Conservation (phyloP, 75 land plant species). For the Chamaecyparis obtusa region DNA sequence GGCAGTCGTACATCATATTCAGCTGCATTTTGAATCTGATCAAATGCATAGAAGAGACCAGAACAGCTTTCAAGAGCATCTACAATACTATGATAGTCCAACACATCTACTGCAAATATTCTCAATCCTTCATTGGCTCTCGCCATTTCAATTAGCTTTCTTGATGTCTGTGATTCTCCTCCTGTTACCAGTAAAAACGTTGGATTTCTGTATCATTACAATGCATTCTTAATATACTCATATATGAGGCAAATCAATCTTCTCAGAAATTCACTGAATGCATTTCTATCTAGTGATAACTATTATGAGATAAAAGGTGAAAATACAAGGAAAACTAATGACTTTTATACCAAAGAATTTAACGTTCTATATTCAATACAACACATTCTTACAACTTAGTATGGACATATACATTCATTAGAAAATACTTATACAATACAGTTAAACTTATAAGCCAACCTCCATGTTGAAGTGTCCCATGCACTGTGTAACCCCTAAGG, state of each 20-base stretch:
- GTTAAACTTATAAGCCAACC: not conserved
- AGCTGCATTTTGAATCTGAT: conserved; percentile 12
- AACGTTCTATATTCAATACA: not conserved
- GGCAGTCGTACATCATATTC: conserved; percentile 28
- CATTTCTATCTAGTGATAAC: too few relatives aligned
- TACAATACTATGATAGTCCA: conserved; percentile 65
- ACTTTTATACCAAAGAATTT: too few relatives aligned
- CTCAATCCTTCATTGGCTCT: conserved; percentile 29
- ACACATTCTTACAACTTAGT: not conserved
- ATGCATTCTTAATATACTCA: too few relatives aligned
- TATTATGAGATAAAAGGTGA: too few relatives aligned
- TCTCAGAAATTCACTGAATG: too few relatives aligned
- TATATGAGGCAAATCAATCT: too few relatives aligned
- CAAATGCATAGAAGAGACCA: conserved; percentile 50
- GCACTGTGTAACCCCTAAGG: conserved; percentile 39
- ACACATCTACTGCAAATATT: conserved; percentile 44
- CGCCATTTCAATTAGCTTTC: conserved; percentile 24
- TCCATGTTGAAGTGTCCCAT: conserved; percentile 33
- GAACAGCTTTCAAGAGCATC: conserved; percentile 55
- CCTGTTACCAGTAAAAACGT: not conserved
- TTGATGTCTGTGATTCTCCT: conserved; percentile 25
- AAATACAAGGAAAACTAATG: too few relatives aligned
- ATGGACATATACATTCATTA: too few relatives aligned
- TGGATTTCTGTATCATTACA: too few relatives aligned
- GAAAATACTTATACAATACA: too few relatives aligned